phyloP scores from a whole-genome alignment of 1,139 yeast species.

The Yamadazyma triangularis region DNA sequence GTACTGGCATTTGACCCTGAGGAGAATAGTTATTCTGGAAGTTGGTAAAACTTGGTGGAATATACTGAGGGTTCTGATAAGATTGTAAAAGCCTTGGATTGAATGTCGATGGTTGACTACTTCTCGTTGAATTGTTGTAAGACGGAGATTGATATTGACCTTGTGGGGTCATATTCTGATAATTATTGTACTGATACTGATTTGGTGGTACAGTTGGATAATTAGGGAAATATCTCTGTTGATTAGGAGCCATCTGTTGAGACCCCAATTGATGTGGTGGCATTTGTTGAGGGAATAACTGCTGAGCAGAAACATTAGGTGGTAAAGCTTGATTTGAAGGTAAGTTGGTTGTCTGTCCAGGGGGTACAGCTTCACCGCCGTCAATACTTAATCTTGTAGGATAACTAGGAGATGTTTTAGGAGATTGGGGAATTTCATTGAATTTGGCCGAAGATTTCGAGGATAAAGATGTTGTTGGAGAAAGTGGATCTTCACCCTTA shows the following conservation, averaged over 20 bases:
- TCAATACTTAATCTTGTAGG: constrained; percentile 1
- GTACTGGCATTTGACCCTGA: constrained; percentile 7
- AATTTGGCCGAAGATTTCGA: constrained; percentile 26
- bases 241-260: not conserved
- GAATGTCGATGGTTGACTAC: not conserved
- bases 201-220: not conserved
- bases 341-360: not conserved
- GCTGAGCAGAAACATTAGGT: not conserved
- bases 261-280: constrained; percentile 1
- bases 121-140: constrained; percentile 3
- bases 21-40: constrained; percentile 4
- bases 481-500: constrained; percentile 12
- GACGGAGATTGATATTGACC: not conserved
- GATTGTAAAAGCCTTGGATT: constrained; percentile 2
- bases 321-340: not conserved
- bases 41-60: constrained; percentile 9
- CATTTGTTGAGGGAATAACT: not conserved
- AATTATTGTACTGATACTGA: not conserved
- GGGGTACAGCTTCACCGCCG: not conserved
- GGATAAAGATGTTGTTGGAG: constrained; percentile 36
- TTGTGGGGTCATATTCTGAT: not conserved
- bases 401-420: constrained; percentile 33
- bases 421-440: constrained; percentile 40
- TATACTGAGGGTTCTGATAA: constrained; percentile 6
- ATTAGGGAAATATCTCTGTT: not conserved